These are phyloP conservation scores for Actinomortierella wolfii DNA, from an alignment of 371 early-diverging fungal species.

Conservation along the genomic window DNA sequence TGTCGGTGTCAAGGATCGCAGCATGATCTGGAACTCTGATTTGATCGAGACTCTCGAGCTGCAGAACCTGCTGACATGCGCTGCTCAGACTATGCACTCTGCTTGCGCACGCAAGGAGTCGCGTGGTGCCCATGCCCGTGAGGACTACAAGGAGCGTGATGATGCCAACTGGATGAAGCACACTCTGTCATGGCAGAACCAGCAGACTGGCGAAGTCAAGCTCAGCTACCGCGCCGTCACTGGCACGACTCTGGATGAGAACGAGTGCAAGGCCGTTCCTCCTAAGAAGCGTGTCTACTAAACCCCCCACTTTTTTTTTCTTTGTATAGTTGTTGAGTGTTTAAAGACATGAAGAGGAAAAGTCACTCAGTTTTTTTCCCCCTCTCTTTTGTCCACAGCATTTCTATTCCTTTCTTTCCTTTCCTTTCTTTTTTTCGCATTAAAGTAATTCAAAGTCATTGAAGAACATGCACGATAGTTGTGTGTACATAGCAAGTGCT, in stretches of 20 bases:
- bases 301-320: too few relatives aligned
- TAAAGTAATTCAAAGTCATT: too few relatives aligned
- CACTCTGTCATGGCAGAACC: constrained; percentile 93
- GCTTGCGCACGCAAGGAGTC: constrained; percentile 96
- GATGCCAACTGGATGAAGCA: constrained; percentile 98
- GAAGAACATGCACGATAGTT: too few relatives aligned
- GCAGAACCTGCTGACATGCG: constrained; percentile 96
- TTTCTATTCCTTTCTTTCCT: constrained; percentile 1
- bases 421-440: background rate
- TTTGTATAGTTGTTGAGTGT: too few relatives aligned
- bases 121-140: constrained; percentile 98
- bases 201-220: constrained; percentile 76
- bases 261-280: constrained; percentile 92
- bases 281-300: constrained; percentile 95
- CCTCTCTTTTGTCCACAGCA: too few relatives aligned
- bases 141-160: constrained; percentile 89
- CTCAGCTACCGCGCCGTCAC: constrained; percentile 87
- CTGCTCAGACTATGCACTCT: constrained; percentile 95
- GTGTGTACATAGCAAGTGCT: too few relatives aligned
- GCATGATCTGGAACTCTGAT: constrained; percentile 98
- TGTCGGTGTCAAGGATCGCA: constrained; percentile 89
- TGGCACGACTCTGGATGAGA: constrained; percentile 85
- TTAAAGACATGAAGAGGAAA: too few relatives aligned
- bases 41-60: constrained; percentile 95
- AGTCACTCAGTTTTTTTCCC: background rate